Evolutionary conservation across 306 rosid genomes (phyloP).

Genomic region (Cyamopsis tetragonoloba): DNA sequence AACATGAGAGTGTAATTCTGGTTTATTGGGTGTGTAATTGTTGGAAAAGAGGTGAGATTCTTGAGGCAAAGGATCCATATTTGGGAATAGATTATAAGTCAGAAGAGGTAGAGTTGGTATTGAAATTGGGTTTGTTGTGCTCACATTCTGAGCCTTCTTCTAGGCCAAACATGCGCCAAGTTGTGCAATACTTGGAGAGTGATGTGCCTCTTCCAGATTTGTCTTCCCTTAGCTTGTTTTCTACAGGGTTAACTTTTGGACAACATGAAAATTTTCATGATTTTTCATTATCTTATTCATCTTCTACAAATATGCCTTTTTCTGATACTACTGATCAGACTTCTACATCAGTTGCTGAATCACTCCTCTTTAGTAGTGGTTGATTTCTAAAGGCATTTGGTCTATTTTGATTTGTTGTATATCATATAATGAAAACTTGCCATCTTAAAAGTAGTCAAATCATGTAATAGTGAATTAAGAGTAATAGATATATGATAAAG

Average conservation of each 20-base stretch:
- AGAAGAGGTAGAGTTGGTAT: conserved; percentile 45
- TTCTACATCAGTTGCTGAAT: conserved; percentile 41
- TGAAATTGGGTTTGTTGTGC: conserved; percentile 58
- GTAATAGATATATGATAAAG: too few relatives aligned
- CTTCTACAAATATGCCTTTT: too few relatives aligned
- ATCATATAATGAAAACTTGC: too few relatives aligned
- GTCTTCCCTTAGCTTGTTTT: conserved; percentile 24
- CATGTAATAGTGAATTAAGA: too few relatives aligned
- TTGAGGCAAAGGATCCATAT: conserved; percentile 50
- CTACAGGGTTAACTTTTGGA: conserved; percentile 33
- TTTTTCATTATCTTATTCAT: conserved; percentile 29
- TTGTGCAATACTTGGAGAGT: conserved; percentile 47
- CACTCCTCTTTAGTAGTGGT: conserved; percentile 50
- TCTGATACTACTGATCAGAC: too few relatives aligned
- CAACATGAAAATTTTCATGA: conserved; percentile 31
- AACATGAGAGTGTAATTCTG: conserved; percentile 37
- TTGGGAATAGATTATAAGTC: conserved; percentile 31
- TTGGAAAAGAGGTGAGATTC: conserved; percentile 41
- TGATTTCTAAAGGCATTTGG: conserved; percentile 22
- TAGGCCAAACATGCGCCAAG: conserved; percentile 65
- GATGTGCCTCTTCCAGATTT: conserved; percentile 32
- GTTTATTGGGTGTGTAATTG: conserved; percentile 50
- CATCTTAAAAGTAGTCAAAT: too few relatives aligned
- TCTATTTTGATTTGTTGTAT: too few relatives aligned
- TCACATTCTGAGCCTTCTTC: conserved; percentile 39